Evolutionary conservation across 331 rosid species (phyloP).

Genomic region (Erythrophleum ivorense): DNA sequence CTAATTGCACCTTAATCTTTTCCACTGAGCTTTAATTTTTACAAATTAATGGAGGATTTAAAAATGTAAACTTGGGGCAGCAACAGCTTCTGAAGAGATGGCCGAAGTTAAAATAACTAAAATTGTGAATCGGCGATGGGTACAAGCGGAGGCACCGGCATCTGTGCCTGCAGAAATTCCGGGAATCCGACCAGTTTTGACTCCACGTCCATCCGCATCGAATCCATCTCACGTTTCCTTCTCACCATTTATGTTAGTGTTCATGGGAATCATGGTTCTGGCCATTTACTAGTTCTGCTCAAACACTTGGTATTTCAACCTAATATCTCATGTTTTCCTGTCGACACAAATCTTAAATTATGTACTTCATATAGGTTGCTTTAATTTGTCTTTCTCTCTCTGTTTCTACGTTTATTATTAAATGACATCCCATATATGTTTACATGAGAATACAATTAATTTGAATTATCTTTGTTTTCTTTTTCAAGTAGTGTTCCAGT

Average conservation of each 20-base stretch:
- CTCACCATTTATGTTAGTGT: conserved; percentile 30
- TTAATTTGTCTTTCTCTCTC: neutral
- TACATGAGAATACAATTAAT: neutral
- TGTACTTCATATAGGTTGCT: neutral
- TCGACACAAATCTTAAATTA: neutral
- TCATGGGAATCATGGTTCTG: conserved; percentile 21
- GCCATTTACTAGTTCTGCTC: neutral
- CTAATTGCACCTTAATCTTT: too few species aligned
- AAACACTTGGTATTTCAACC: neutral
- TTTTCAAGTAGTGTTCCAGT: too few species aligned
- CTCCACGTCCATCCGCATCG: conserved; percentile 48
- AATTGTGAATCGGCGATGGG: conserved; percentile 29
- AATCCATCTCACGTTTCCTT: conserved; percentile 43
- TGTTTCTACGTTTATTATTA: neutral
- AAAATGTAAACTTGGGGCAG: neutral
- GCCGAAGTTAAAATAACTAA: conserved; percentile 37
- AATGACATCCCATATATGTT: neutral
- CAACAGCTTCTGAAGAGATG: conserved; percentile 54
- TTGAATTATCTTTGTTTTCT: neutral
- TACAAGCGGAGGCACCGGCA: conserved; percentile 26
- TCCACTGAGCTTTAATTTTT: neutral
- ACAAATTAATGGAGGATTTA: conserved; percentile 5
- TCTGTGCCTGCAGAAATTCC: conserved; percentile 32
- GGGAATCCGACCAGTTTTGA: conserved; percentile 47
- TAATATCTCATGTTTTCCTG: neutral